A percentile compares a stretch with the other conserved stretches of the same genome.
Conservation (phyloP, 768 basidiomycete species). For the Phylloporus rhodoxanthus region DNA sequence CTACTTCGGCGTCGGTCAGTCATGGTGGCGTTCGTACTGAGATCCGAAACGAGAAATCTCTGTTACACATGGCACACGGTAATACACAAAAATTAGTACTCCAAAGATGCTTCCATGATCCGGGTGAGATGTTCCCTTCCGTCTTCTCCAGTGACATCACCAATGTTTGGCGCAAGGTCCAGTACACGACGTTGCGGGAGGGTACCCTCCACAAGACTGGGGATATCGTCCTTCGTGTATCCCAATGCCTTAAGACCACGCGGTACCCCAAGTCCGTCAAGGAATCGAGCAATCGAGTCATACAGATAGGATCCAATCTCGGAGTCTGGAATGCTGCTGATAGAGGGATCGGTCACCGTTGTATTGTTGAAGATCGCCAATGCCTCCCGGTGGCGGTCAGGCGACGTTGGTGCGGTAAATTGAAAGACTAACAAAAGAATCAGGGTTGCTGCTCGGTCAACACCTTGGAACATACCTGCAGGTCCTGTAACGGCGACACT, state of each 20-base stretch:
- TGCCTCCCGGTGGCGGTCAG: constrained; percentile 84
- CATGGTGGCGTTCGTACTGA: constrained; percentile 12
- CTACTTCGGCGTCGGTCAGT: constrained; percentile 33
- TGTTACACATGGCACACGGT: constrained; percentile 7
- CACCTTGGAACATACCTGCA: constrained; percentile 45
- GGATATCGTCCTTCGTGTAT: constrained; percentile 61
- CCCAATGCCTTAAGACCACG: constrained; percentile 81
- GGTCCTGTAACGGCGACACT: constrained; percentile 88
- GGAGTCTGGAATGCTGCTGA: constrained; percentile 68
- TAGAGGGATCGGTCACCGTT: constrained; percentile 60
- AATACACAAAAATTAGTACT: constrained; percentile 45
- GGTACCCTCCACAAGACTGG: constrained; percentile 81
- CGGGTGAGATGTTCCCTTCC: constrained; percentile 74
- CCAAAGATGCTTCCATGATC: constrained; percentile 76
- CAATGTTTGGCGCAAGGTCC: constrained; percentile 88
- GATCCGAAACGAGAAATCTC: not conserved
- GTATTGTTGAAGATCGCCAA: constrained; percentile 75
- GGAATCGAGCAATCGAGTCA: constrained; percentile 84
- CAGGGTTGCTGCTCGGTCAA: not conserved
- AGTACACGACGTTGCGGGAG: constrained; percentile 88
- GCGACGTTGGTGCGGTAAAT: constrained; percentile 92
- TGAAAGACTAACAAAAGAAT: constrained; percentile 61
- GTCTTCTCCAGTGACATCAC: constrained; percentile 75
- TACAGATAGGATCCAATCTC: constrained; percentile 74
- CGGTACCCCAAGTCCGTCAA: constrained; percentile 79